A percentile compares a stretch with the other conserved stretches of the same genome.
Conservation (phyloP, 768 basidiomycete genomes). For the Cytidiella melzeri region DNA sequence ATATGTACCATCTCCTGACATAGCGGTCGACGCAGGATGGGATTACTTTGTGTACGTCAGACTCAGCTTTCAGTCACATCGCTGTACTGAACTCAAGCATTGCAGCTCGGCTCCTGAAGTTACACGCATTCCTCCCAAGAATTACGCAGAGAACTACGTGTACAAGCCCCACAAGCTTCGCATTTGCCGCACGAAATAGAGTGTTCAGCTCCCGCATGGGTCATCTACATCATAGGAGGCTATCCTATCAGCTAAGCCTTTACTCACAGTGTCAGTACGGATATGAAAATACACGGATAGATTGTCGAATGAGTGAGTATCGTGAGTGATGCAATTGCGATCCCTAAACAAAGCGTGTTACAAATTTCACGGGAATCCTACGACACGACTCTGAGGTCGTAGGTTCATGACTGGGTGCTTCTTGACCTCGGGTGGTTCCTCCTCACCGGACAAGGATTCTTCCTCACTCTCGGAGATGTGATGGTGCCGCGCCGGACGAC, state of each 20-base stretch:
- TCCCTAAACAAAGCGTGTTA: too few relatives aligned
- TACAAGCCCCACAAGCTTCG: slow-evolving; percentile 78
- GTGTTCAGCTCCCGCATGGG: background rate
- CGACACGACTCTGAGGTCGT: slow-evolving; percentile 50
- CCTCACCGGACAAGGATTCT: slow-evolving; percentile 44
- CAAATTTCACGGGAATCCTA: slow-evolving; percentile 44
- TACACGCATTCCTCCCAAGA: slow-evolving; percentile 76
- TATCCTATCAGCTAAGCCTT: background rate
- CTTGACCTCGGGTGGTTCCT: slow-evolving; percentile 33
- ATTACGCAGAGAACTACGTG: slow-evolving; percentile 87
- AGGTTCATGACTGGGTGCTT: slow-evolving; percentile 51
- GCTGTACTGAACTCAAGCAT: background rate
- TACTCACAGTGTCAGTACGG: background rate
- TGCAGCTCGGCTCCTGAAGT: slow-evolving; percentile 43
- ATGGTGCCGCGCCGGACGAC: slow-evolving; percentile 40
- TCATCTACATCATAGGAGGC: background rate
- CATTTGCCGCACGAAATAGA: slow-evolving; percentile 88
- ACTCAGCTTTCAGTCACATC: background rate
- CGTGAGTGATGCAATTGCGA: too few relatives aligned
- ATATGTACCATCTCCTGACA: slow-evolving; percentile 3
- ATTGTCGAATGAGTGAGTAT: background rate
- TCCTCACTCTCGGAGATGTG: slow-evolving; percentile 54
- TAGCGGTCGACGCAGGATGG: slow-evolving; percentile 60
- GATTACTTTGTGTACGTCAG: slow-evolving; percentile 81
- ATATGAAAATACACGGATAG: background rate